Evolutionary conservation across 2,329 filamentous ascomycete species (phyloP).

Genomic region (Paecilomyces formosus): DNA sequence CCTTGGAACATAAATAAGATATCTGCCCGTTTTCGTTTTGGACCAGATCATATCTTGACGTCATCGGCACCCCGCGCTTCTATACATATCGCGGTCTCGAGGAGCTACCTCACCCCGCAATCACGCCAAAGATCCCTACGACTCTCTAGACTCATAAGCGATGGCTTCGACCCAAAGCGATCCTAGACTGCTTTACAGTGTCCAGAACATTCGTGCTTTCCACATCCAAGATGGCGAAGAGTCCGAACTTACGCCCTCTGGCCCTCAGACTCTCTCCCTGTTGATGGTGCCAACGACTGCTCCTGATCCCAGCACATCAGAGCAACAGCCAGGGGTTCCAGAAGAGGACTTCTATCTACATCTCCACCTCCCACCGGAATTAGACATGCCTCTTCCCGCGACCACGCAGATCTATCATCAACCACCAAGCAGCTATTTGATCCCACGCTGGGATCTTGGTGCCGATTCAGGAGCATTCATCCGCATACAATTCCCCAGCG

Average conservation of each 20-base stretch:
- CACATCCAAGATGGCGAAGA: conserved; percentile 86
- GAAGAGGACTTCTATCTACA: conserved; percentile 97
- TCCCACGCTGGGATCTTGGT: conserved; percentile 89
- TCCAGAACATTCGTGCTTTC: conserved; percentile 84
- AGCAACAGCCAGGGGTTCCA: conserved; percentile 48
- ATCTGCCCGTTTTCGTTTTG: not conserved
- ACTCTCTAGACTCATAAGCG: not conserved
- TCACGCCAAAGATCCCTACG: not conserved
- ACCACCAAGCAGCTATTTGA: conserved; percentile 84
- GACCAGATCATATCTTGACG: not conserved
- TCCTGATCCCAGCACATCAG: conserved; percentile 52
- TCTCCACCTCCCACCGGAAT: conserved; percentile 85
- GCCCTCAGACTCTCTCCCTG: conserved; percentile 83
- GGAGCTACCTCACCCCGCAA: not conserved
- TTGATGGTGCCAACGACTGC: conserved; percentile 93
- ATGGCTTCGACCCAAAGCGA: conserved; percentile 18
- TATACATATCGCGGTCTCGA: not conserved
- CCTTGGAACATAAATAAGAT: not conserved
- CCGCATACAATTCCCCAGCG: conserved; percentile 76
- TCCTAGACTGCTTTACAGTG: conserved; percentile 33
- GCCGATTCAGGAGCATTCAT: conserved; percentile 86
- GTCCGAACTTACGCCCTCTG: conserved; percentile 70
- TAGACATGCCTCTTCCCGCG: conserved; percentile 86
- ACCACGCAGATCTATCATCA: conserved; percentile 98
- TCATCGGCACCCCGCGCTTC: not conserved